A percentile compares a stretch with the other conserved stretches of the same genome.
Conservation (phyloP, 495 filamentous ascomycete species). For the Penicillium fimorum region DNA sequence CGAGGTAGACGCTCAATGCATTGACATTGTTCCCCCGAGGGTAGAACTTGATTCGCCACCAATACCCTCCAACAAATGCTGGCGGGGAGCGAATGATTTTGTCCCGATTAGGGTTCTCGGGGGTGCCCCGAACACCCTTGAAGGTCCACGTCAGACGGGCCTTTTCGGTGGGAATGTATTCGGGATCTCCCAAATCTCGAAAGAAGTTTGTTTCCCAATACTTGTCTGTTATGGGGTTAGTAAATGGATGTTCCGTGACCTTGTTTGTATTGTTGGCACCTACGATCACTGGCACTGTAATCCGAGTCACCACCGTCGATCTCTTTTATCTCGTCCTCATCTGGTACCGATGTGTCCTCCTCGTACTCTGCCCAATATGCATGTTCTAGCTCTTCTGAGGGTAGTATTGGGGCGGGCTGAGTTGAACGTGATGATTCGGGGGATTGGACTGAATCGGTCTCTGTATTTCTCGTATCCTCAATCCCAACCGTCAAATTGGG, state of each 20-base stretch:
- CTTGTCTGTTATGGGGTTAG: conserved; percentile 38
- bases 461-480: conserved; percentile 5
- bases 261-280: conserved; percentile 17
- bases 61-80: conserved; percentile 59
- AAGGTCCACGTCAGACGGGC: conserved; percentile 62
- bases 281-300: conserved; percentile 55
- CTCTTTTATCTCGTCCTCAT: conserved; percentile 59
- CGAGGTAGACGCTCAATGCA: conserved; percentile 62
- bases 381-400: conserved; percentile 36
- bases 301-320: conserved; percentile 51
- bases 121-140: conserved; percentile 59
- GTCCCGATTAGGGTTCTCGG: conserved; percentile 56
- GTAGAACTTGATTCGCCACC: conserved; percentile 71
- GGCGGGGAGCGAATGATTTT: conserved; percentile 60
- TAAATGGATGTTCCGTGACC: not conserved
- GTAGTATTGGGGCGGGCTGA: conserved; percentile 1
- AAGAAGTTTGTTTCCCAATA: conserved; percentile 62
- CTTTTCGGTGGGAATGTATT: conserved; percentile 50
- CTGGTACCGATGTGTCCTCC: conserved; percentile 58
- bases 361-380: conserved; percentile 50
- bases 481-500: conserved; percentile 2
- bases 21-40: conserved; percentile 63
- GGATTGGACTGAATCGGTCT: conserved; percentile 11
- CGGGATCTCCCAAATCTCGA: conserved; percentile 57
- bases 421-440: conserved; percentile 11